Evolutionary conservation across 108 stramenopile species (phyloP).

Genomic region (Skeletonema costatum): DNA sequence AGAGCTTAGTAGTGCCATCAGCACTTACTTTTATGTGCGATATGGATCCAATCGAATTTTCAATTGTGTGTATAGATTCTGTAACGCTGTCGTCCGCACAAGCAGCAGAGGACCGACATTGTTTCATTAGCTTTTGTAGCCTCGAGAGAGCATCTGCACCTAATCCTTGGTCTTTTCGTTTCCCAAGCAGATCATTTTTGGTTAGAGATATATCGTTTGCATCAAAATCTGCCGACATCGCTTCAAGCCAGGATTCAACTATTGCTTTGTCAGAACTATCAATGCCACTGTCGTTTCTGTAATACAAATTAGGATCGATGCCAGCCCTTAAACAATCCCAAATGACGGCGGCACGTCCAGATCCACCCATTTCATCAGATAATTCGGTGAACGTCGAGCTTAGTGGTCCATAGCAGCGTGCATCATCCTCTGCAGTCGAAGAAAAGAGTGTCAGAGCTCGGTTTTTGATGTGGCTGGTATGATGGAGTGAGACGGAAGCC

Average conservation of each 20-base stretch:
- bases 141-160: constrained; percentile 19
- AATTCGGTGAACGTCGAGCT: constrained; percentile 53
- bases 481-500: not conserved
- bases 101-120: constrained; percentile 15
- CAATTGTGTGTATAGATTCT: constrained; percentile 36
- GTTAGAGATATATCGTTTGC: not conserved
- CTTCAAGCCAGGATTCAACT: constrained; percentile 19
- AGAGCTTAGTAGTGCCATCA: constrained; percentile 79
- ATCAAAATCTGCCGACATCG: constrained; percentile 5
- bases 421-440: not conserved
- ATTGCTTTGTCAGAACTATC: constrained; percentile 20
- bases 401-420: constrained; percentile 27
- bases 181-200: not conserved
- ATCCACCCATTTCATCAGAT: constrained; percentile 44
- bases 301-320: constrained; percentile 65
- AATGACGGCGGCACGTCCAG: constrained; percentile 52
- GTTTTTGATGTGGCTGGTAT: not conserved
- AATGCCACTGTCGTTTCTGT: not conserved
- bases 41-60: constrained; percentile 38
- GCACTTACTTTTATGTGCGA: constrained; percentile 32
- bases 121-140: constrained; percentile 2
- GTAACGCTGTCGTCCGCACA: not conserved
- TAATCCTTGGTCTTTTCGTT: constrained; percentile 10
- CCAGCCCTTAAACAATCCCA: constrained; percentile 61
- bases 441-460: not conserved